A percentile compares a stretch with the other conserved stretches of the same genome.
Conservation (phyloP, 1,284 basidiomycete genomes). For the Melampsora abietis-canadensis region DNA sequence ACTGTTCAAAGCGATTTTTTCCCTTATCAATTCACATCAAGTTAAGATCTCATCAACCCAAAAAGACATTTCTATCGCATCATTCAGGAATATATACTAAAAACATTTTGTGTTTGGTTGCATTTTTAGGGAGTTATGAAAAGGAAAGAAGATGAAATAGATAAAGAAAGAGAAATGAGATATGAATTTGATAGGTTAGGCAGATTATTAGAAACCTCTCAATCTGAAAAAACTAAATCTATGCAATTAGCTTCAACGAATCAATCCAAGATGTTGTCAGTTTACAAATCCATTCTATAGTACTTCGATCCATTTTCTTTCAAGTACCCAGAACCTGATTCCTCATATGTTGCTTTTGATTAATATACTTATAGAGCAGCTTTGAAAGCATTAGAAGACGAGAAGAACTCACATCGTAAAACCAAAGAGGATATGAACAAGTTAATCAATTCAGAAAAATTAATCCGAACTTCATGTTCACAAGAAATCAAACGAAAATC, state of each 20-base stretch:
- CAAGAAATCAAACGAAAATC: conserved; percentile 24
- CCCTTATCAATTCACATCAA: conserved; percentile 20
- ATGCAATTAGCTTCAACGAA: conserved; percentile 32
- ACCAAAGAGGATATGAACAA: conserved; percentile 22
- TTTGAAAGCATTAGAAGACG: conserved; percentile 22
- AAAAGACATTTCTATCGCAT: no score
- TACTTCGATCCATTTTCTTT: no score
- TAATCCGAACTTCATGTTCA: conserved; percentile 21
- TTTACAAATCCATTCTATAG: no score
- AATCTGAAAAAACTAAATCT: conserved; percentile 30
- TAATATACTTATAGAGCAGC: conserved; percentile 11
- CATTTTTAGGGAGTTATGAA: no score
- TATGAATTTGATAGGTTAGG: conserved; percentile 26
- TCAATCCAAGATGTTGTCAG: conserved; percentile 23
- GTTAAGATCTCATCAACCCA: not conserved
- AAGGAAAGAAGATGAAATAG: conserved; percentile 9
- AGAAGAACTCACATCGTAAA: conserved; percentile 33
- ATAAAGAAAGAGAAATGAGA: conserved; percentile 21
- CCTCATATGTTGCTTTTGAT: not conserved
- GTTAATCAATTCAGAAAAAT: conserved; percentile 16
- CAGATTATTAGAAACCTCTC: conserved; percentile 22
- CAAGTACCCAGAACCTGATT: not conserved
- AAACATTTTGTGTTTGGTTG: no score
- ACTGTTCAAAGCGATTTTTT: conserved; percentile 30
- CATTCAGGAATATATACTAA: no score